Conservation (phyloP, 352 stramenopile genomes). For the Globisporangium viniferum region DNA sequence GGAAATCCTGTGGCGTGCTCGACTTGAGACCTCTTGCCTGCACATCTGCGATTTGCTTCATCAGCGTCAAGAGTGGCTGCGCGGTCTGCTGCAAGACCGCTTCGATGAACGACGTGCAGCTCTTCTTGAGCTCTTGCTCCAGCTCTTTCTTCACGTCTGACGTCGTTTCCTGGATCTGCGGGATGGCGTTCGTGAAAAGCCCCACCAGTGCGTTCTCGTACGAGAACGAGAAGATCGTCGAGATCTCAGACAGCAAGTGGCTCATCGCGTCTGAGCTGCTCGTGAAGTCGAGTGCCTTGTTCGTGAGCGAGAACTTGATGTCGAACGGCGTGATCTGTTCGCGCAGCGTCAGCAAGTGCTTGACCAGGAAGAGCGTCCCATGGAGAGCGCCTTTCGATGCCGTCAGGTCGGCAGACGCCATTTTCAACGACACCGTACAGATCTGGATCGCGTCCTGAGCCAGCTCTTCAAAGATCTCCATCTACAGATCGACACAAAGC, state of each 20-base stretch:
- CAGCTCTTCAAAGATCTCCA: slow-evolving; percentile 84
- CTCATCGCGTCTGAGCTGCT: slow-evolving; percentile 73
- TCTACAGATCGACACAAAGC: slow-evolving; percentile 24
- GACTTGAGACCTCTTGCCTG: slow-evolving; percentile 34
- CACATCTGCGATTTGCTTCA: slow-evolving; percentile 62
- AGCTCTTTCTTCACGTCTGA: slow-evolving; percentile 79
- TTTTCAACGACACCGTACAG: slow-evolving; percentile 73
- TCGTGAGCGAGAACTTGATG: slow-evolving; percentile 71
- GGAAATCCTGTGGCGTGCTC: slow-evolving; percentile 34
- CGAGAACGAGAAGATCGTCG: slow-evolving; percentile 62
- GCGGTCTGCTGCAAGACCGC: slow-evolving; percentile 61
- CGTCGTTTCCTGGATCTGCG: slow-evolving; percentile 74
- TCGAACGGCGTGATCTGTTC: slow-evolving; percentile 87
- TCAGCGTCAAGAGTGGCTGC: slow-evolving; percentile 45
- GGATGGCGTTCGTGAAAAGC: slow-evolving; percentile 66
- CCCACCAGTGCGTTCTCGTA: slow-evolving; percentile 56
- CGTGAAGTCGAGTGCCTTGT: slow-evolving; percentile 74
- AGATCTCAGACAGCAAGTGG: slow-evolving; percentile 62
- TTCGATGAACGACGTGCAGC: slow-evolving; percentile 79
- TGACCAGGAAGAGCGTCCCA: slow-evolving; percentile 74
- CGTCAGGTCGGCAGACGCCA: slow-evolving; percentile 64
- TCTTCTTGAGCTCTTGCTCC: slow-evolving; percentile 77
- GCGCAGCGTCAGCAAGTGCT: slow-evolving; percentile 77
- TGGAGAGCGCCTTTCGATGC: slow-evolving; percentile 50
- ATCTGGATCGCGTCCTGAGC: slow-evolving; percentile 82